Base-by-base conservation (phyloP, 805 yeast genomes). In the Yarrowia bubula region DNA sequence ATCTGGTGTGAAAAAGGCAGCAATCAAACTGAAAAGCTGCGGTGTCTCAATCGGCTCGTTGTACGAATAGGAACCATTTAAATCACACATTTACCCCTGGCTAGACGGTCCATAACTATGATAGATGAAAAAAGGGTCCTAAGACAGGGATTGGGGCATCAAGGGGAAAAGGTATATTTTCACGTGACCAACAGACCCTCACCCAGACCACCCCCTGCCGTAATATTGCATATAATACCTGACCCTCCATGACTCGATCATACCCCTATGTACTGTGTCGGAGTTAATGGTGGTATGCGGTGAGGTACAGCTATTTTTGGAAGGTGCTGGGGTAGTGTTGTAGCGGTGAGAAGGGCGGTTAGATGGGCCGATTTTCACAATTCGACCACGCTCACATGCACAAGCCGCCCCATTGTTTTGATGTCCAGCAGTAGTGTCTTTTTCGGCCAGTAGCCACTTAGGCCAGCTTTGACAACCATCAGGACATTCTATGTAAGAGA, bases 241-340 rank as follows among this genome's bases (percentile, higher is more conserved):
- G 44, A 3, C 28, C 39, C 10, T 17, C 14, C 18, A 38, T 32
- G 17, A 22, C 47, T 15, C 47, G 33, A 55, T 28, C 37, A 38
- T 41, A 55, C 61, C 61, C 61, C 61, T 55, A 55, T 55, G 61
- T 55, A 55, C 17, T 3, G 9, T 35, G 28, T 41, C 32, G 55
- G 41, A 33, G 53, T 47, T 47, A 15, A n/a, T 47, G 51, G 14
- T 47, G 51, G 18, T 4, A 47, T 47, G 51, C 51, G 35, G 48
- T 28, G 48, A 44, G 33, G 35, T 44, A 44, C 48, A 44, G 48
- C 9, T 8, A 22, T 22, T 22, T 22, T 22, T 22, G 28, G 28
- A 22, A 22, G 28, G 28, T 22, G 28, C 28, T 22, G 28, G 28
- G 28, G 28, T 22, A 3, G 28, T 22, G 5, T 22, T 22, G 28